Evolutionary conservation across 192 early-diverging fungal genomes (phyloP).

Genomic region (Mortierella claussenii): DNA sequence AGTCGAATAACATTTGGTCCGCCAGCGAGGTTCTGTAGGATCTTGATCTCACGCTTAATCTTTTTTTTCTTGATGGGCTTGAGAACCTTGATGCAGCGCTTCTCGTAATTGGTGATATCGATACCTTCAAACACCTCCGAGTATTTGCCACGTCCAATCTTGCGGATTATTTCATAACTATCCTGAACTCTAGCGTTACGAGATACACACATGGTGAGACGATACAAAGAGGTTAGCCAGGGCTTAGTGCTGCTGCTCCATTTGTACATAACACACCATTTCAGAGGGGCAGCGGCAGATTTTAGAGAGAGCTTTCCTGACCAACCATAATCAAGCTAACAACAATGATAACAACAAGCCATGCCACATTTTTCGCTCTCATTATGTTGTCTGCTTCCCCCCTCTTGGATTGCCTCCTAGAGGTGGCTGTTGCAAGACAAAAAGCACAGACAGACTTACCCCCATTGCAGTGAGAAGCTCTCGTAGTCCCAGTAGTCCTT

Average conservation of each 20-base stretch:
- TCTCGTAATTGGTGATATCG: conserved; percentile 79
- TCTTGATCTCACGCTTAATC: conserved; percentile 99
- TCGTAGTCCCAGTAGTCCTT: conserved; percentile 96
- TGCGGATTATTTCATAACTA: conserved; percentile 97
- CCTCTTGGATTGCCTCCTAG: too few relatives aligned
- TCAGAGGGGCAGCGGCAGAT: too few relatives aligned
- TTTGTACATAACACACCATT: too few relatives aligned
- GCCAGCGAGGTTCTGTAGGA: conserved; percentile 93
- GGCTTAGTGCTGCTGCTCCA: too few relatives aligned
- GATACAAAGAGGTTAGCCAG: too few relatives aligned
- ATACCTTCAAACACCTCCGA: conserved; percentile 98
- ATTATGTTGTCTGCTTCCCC: too few relatives aligned
- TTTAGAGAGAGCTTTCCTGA: too few relatives aligned
- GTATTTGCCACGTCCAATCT: conserved; percentile 98
- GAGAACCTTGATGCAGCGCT: conserved; percentile 97
- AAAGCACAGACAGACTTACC: conserved; percentile 67
- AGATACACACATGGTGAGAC: neutral
- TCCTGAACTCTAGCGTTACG: conserved; percentile 73
- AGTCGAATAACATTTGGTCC: conserved; percentile 93
- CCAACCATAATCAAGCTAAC: too few relatives aligned
- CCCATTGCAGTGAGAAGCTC: conserved; percentile 89
- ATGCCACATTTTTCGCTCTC: too few relatives aligned
- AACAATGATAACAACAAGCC: too few relatives aligned
- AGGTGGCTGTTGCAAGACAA: too few relatives aligned
- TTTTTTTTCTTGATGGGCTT: conserved; percentile 99